phyloP scores from a whole-genome alignment of 75 land plant species.

The Pseudotsuga menziesii region DNA sequence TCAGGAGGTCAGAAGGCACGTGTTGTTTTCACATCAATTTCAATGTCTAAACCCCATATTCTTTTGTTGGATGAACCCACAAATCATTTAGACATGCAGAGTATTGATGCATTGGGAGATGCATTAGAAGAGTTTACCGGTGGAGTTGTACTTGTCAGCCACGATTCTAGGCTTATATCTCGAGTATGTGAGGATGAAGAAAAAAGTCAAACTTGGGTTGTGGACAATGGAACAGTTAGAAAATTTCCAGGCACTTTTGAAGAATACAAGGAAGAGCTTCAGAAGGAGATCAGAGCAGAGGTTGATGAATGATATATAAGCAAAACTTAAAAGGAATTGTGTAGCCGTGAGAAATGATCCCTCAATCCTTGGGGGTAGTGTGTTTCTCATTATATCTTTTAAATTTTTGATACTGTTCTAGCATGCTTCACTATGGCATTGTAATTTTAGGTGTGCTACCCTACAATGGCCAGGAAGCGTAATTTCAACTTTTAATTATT shows the following conservation, averaged over 20 bases:
- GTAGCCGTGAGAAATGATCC: too few species aligned
- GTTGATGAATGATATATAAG: conserved; percentile 51
- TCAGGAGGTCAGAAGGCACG: conserved; percentile 86
- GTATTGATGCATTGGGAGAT: conserved; percentile 95
- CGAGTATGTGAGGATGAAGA: conserved; percentile 95
- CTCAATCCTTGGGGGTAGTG: too few species aligned
- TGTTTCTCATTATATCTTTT: too few species aligned
- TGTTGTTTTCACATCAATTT: conserved; percentile 93
- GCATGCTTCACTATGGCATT: too few species aligned
- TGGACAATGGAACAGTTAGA: conserved; percentile 79
- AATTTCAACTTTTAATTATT: too few species aligned
- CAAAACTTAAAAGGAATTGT: too few species aligned
- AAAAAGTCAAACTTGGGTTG: conserved; percentile 87
- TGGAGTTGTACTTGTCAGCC: conserved; percentile 94
- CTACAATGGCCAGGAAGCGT: too few species aligned
- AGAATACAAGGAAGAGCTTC: conserved; percentile 77
- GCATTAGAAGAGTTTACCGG: conserved; percentile 91
- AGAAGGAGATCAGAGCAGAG: conserved; percentile 69
- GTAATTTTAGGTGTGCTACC: too few species aligned
- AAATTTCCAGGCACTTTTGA: conserved; percentile 65
- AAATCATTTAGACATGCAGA: conserved; percentile 95
- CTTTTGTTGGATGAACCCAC: conserved; percentile 94
- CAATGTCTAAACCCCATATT: conserved; percentile 96
- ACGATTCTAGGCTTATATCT: conserved; percentile 91
- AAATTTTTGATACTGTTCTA: too few species aligned